A percentile compares a stretch with the other conserved stretches of the same genome.
Conservation (phyloP, 257 asterid species). For the Nicotiana tabacum region DNA sequence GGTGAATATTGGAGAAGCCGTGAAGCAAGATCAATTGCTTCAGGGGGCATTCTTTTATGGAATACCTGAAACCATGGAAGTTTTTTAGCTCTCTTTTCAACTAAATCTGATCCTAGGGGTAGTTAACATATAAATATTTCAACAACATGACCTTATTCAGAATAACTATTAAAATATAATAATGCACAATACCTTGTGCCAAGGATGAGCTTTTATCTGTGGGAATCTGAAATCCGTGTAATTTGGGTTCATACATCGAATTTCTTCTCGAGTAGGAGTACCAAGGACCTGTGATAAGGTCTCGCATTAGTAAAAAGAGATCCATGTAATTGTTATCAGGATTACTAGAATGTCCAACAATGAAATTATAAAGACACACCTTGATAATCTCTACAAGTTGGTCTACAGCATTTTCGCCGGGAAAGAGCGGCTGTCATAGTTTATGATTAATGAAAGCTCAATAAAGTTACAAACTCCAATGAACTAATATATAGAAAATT, state of each 20-base stretch:
- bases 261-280: constrained; percentile 93
- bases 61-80: constrained; percentile 51
- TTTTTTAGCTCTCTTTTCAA: constrained; percentile 13
- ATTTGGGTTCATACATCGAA: constrained; percentile 91
- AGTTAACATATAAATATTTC: neutral
- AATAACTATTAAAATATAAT: neutral
- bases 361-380: constrained; percentile 32
- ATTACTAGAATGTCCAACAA: neutral
- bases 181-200: constrained; percentile 60
- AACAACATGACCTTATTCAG: neutral
- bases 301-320: constrained; percentile 17
- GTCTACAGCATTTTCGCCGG: constrained; percentile 95
- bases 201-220: constrained; percentile 90
- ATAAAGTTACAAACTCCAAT: neutral
- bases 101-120: neutral
- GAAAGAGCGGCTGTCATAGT: constrained; percentile 69
- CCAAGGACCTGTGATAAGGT: constrained; percentile 67
- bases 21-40: constrained; percentile 91
- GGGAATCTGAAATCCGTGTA: constrained; percentile 89
- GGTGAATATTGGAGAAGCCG: constrained; percentile 91
- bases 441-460: constrained; percentile 3
- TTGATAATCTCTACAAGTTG: constrained; percentile 94
- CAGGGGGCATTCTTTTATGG: constrained; percentile 93
- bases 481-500: neutral
- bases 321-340: neutral